Evolutionary conservation across 495 filamentous ascomycete genomes (phyloP), one percentile per base, ranked within the genome.

Genomic region (Aspergillus funiculosus): DNA sequence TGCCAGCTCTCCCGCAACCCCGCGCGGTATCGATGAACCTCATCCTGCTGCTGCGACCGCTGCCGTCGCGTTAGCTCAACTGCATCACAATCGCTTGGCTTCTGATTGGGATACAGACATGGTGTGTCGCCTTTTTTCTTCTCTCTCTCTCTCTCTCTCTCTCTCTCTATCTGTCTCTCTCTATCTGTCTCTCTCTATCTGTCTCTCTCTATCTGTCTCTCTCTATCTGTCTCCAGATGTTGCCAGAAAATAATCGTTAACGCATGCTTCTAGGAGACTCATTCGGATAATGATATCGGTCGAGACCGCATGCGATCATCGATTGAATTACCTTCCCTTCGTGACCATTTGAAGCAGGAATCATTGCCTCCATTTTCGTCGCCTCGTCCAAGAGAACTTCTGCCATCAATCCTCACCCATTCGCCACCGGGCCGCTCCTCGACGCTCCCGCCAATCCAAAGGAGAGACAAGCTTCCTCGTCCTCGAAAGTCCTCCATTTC

Each of bases 391-490:
- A 75, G 83, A 56, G 84, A 87, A 46, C 74, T 92, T 36, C 75
- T 94, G 10, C 87, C 89, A 0, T 92, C 86, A 9, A 85, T 91
- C 32, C 71, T 94, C 40, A 78, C 79, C 38, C 78, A 79, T 37
- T 94, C 89, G 2, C 89, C 89, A 0, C 86, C 89, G 19, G 86
- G 85, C 53, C 86, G 88, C 42, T 91, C 87, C 5, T 87, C 87
- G 2, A 94, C 88, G 1, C 74, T 94, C 9, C 88, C 89, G 32
- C 88, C 87, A 0, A 76, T 89, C 25, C 85, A 89, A 52, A 72
- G 86, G 42, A 68, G 61, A 54, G 68, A 79, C 45, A 79, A 85
- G 46, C 68, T 79, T 20, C 75, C 72, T 39, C 75, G 88, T 35
- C 81, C 87, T 19, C 80, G 89, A 56, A 95, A 94, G 59, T 83